These are phyloP conservation scores for Panicum hallii DNA, from an alignment of 202 grass and related monocot species.

Conservation along the genomic window DNA sequence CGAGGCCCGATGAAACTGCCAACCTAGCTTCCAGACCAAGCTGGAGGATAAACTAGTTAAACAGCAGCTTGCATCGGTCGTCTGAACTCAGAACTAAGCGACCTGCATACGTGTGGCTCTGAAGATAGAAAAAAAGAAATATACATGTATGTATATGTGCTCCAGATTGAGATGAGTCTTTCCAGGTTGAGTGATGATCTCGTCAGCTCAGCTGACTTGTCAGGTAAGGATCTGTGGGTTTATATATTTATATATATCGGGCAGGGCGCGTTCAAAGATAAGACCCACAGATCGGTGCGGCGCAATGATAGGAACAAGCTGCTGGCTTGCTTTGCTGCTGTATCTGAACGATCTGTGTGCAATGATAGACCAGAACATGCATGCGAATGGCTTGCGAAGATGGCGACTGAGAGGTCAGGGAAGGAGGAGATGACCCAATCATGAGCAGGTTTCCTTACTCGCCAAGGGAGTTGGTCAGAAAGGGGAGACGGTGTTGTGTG, in stretches of 20 bases:
- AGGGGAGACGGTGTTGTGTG: constrained; percentile 13
- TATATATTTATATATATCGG: not conserved
- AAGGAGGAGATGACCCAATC: constrained; percentile 53
- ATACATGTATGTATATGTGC: not conserved
- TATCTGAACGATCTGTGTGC: not conserved
- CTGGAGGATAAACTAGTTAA: constrained; percentile 25
- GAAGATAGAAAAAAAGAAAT: not conserved
- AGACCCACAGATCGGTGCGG: constrained; percentile 45
- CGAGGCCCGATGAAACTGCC: not conserved
- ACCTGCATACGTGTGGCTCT: constrained; percentile 23
- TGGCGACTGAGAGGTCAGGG: constrained; percentile 25
- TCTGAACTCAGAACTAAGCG: not conserved
- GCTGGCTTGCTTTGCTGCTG: too few relatives aligned
- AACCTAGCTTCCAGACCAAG: not conserved
- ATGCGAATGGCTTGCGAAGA: constrained; percentile 38
- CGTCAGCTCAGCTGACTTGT: constrained; percentile 30
- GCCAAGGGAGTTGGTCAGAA: constrained; percentile 25
- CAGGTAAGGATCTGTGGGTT: constrained; percentile 17
- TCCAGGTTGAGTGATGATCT: constrained; percentile 45
- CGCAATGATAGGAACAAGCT: constrained; percentile 37
- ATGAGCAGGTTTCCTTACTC: constrained; percentile 50
- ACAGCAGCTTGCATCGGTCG: not conserved
- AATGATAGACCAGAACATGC: constrained; percentile 19
- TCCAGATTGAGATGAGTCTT: not conserved
- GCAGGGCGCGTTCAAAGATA: constrained; percentile 43